Evolutionary conservation across 495 filamentous ascomycete genomes (phyloP).

Genomic region (Chaetomium cochliodes): DNA sequence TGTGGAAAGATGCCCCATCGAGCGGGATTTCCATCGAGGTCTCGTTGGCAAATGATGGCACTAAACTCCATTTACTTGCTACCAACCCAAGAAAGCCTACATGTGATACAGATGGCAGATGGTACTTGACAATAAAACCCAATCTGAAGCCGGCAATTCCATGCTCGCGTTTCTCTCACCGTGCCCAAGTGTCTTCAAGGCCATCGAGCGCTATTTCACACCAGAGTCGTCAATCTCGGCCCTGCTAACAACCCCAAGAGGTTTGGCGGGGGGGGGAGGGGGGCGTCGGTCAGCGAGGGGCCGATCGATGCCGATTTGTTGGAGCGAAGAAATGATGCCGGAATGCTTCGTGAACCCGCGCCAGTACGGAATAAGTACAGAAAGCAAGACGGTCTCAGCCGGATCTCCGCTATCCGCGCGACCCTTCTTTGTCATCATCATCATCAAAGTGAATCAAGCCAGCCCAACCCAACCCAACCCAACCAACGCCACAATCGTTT

Average conservation of each 20-base stretch:
- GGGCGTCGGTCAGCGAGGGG: not conserved
- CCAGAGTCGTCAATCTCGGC: not conserved
- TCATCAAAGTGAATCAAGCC: slow-evolving; percentile 14
- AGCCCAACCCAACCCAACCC: slow-evolving; percentile 9
- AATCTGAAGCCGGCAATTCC: slow-evolving; percentile 14
- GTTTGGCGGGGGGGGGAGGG: not conserved
- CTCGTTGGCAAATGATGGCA: not conserved
- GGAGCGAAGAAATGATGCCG: not conserved
- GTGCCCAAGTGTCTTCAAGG: not conserved
- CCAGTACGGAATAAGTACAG: not conserved
- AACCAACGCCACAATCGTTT: slow-evolving; percentile 20
- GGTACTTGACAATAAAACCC: slow-evolving; percentile 10
- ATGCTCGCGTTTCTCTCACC: not conserved
- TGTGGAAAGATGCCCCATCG: not conserved
- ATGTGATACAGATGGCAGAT: slow-evolving; percentile 24
- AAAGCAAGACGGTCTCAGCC: not conserved
- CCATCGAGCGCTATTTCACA: not conserved
- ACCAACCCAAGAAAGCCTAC: slow-evolving; percentile 18
- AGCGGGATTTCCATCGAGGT: not conserved
- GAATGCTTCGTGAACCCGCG: not conserved
- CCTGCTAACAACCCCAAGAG: not conserved
- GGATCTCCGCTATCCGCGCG: not conserved
- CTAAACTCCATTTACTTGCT: slow-evolving; percentile 12
- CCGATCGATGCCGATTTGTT: not conserved
- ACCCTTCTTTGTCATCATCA: slow-evolving; percentile 14